A percentile compares a stretch with the other conserved stretches of the same genome.
Evolutionary conservation across 352 stramenopile species (phyloP).

Genomic region (Phytophthora sansomeana): DNA sequence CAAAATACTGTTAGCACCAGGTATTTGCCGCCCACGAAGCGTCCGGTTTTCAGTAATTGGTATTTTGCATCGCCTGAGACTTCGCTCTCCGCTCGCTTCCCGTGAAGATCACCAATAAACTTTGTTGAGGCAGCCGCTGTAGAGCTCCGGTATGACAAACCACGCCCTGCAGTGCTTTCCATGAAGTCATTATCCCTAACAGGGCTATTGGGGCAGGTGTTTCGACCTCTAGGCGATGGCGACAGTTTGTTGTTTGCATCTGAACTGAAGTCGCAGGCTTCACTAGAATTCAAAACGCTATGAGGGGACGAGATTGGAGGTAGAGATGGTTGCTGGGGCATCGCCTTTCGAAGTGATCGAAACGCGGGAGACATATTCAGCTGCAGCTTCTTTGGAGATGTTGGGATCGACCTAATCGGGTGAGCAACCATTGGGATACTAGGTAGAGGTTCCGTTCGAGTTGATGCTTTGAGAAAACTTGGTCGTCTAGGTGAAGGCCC

Average conservation of each 20-base stretch:
- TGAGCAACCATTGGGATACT: slow-evolving; percentile 46
- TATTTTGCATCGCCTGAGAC: slow-evolving; percentile 49
- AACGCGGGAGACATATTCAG: slow-evolving; percentile 72
- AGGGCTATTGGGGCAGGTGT: slow-evolving; percentile 9
- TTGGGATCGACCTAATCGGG: slow-evolving; percentile 65
- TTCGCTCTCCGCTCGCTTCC: slow-evolving; percentile 26
- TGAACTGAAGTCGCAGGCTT: slow-evolving; percentile 2
- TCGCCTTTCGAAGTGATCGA: slow-evolving; percentile 71
- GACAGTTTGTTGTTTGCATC: slow-evolving; percentile 2
- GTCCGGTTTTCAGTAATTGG: slow-evolving; percentile 68
- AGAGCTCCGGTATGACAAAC: slow-evolving; percentile 14
- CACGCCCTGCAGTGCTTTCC: slow-evolving; percentile 7
- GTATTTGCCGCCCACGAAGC: slow-evolving; percentile 72
- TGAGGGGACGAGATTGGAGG: slow-evolving; percentile 56
- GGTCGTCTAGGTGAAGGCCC: slow-evolving; percentile 23
- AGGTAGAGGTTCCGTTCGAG: slow-evolving; percentile 28
- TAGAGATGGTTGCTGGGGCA: slow-evolving; percentile 70
- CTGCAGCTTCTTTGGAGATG: slow-evolving; percentile 56
- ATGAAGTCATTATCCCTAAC: slow-evolving; percentile 5
- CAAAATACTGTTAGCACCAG: slow-evolving; percentile 75
- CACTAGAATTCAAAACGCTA: slow-evolving; percentile 15
- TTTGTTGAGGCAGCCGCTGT: slow-evolving; percentile 22
- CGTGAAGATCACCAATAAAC: slow-evolving; percentile 50
- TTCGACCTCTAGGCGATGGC: slow-evolving; percentile 12
- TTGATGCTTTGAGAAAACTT: slow-evolving; percentile 21